These are phyloP conservation scores for Pinus taeda DNA, from an alignment of 75 land plant species.

Conservation along the genomic window DNA sequence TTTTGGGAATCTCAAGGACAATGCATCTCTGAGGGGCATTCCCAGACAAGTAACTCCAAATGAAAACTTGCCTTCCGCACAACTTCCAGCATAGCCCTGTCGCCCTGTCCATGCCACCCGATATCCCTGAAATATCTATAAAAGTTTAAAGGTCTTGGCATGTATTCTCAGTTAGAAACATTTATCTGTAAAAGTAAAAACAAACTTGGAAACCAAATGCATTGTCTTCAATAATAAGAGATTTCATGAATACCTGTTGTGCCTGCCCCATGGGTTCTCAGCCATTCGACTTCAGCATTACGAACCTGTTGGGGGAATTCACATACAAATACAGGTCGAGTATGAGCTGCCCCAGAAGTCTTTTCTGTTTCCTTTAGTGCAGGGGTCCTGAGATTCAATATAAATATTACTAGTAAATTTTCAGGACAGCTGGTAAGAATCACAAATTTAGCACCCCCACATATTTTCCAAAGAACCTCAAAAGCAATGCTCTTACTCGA, in stretches of 20 bases:
- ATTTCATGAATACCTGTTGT: constrained; percentile 5
- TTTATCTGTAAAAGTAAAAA: neutral
- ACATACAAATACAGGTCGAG: constrained; percentile 79
- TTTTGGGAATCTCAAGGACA: constrained; percentile 60
- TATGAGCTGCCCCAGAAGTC: constrained; percentile 46
- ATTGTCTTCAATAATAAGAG: neutral
- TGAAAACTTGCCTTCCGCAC: constrained; percentile 50
- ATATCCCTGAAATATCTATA: constrained; percentile 34
- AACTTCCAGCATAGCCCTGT: constrained; percentile 83
- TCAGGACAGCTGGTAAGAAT: neutral
- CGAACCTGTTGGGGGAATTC: constrained; percentile 93
- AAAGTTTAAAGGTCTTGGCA: neutral
- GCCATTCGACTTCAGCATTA: constrained; percentile 44
- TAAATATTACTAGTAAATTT: neutral
- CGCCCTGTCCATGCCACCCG: constrained; percentile 90
- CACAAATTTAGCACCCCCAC: neutral
- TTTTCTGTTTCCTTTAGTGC: constrained; percentile 35
- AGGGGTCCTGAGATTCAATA: constrained; percentile 30
- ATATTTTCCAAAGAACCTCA: neutral
- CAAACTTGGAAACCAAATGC: neutral
- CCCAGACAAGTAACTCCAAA: constrained; percentile 81
- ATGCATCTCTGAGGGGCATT: constrained; percentile 43
- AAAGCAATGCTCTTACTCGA: neutral
- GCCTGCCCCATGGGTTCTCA: constrained; percentile 34
- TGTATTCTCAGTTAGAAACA: neutral